Percentiles rank a stretch among this genome's conserved stretches.
These are phyloP conservation scores for Kwoniella heveanensis DNA, from an alignment of 768 basidiomycete genomes.

Conservation along the genomic window DNA sequence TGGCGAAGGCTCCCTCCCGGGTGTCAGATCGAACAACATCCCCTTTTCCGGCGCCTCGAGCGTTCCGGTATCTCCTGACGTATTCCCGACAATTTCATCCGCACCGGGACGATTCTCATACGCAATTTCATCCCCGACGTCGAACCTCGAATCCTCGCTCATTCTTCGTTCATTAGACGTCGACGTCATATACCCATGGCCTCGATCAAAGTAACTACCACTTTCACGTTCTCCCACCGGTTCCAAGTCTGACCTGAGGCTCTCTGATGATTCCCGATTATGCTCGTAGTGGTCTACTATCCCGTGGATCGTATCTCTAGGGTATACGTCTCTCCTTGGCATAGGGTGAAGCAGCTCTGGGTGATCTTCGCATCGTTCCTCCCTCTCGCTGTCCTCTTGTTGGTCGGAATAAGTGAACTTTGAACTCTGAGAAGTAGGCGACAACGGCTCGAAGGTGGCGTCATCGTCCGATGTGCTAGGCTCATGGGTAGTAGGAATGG, in stretches of 20 bases:
- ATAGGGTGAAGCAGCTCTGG: constrained; percentile 12
- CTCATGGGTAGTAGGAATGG: neutral
- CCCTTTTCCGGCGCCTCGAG: constrained; percentile 39
- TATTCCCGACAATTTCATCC: no score
- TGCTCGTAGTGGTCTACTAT: constrained; percentile 21
- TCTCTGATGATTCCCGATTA: constrained; percentile 14
- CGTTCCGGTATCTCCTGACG: constrained; percentile 6
- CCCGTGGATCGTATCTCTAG: constrained; percentile 26
- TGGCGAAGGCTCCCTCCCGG: constrained; percentile 52
- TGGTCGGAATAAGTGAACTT: neutral
- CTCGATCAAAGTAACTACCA: neutral
- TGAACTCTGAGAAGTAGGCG: constrained; percentile 2
- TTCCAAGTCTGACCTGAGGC: neutral
- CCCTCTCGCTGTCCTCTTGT: neutral
- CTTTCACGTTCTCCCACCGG: neutral
- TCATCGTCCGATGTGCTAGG: constrained; percentile 1
- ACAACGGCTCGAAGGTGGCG: constrained; percentile 4
- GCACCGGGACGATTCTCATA: neutral
- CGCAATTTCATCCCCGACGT: neutral
- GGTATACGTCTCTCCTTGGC: constrained; percentile 2
- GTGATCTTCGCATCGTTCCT: neutral
- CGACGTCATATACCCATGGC: constrained; percentile 1
- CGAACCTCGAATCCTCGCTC: constrained; percentile 8
- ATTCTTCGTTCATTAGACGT: constrained; percentile 1
- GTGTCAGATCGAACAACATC: constrained; percentile 46